Percentiles rank a stretch among this genome's conserved stretches.
These are phyloP conservation scores for Arthrinium puccinioides DNA, from an alignment of 2,329 filamentous ascomycete species.

Conservation along the genomic window DNA sequence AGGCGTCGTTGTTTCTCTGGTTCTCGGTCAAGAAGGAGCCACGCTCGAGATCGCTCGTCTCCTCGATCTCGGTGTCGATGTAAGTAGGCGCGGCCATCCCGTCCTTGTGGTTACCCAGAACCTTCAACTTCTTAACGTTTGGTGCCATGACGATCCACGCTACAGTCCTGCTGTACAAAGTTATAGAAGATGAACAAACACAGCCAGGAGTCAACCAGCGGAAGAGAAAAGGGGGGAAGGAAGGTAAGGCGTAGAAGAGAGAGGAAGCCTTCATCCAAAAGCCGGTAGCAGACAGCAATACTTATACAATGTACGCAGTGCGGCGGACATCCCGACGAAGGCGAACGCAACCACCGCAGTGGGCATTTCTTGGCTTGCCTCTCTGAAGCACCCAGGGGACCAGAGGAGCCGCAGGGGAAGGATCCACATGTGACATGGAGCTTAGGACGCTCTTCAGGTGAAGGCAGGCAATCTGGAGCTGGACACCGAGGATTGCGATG, in stretches of 20 bases:
- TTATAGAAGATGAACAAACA: slow-evolving; percentile 9
- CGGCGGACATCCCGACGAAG: not conserved
- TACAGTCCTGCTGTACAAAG: slow-evolving; percentile 22
- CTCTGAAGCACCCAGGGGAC: not conserved
- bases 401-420: not conserved
- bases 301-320: slow-evolving; percentile 5
- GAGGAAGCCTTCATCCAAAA: not conserved
- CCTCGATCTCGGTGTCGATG: slow-evolving; percentile 15
- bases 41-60: slow-evolving; percentile 19
- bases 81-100: slow-evolving; percentile 13
- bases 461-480: slow-evolving; percentile 6
- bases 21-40: slow-evolving; percentile 21
- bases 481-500: not conserved
- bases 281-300: not conserved
- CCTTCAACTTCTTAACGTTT: slow-evolving; percentile 22
- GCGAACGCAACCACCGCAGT: not conserved
- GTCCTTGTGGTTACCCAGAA: slow-evolving; percentile 17
- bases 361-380: slow-evolving; percentile 1
- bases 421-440: not conserved
- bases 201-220: slow-evolving; percentile 8
- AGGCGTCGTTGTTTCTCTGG: slow-evolving; percentile 16
- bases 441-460: slow-evolving; percentile 4
- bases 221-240: slow-evolving; percentile 8
- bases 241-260: slow-evolving; percentile 6
- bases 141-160: slow-evolving; percentile 20